Evolutionary conservation across 352 stramenopile genomes (phyloP), one percentile per base, ranked within the genome.

Genomic region (Phytophthora foliorum): DNA sequence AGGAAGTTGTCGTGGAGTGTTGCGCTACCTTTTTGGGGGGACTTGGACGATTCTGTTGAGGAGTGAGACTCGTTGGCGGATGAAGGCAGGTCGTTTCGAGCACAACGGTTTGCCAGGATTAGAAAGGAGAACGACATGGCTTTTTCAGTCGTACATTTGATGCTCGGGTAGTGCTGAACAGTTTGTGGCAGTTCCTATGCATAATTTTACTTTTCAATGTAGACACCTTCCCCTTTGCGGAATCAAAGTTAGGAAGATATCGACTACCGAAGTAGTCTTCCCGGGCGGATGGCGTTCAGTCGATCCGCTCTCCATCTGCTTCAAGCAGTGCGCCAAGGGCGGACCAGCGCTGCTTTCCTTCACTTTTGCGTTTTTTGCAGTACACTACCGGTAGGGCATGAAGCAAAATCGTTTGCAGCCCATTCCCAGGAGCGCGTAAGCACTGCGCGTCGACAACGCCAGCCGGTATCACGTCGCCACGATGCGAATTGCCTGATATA

Each of bases 41-140:
- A 14, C 8, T 34, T n/a, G 34, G 13, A 41, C 13, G 34, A 13
- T n/a, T n/a, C n/a, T 21, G n/a, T 59, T 60, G 57, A 67, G 32
- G 63, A 57, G 14, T 67, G 63, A 50, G 48, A 19, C 52, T 3
- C 38, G 13, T 27, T 22, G 22, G n/a, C 32, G 38, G 2, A 50
- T 17, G 27, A 52, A 38, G 22, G 21, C 36, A 22, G 36, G 57
- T 69, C 34, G 65, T 74, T 74, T 69, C 41, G 11, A 29, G 7
- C 6, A 22, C 49, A 63, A 51, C 64, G 34, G 11, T 14, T 50
- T 67, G 39, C 49, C 49, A 72, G 31, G 56, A 66, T 60, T 67
- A 67, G 59, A 49, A 7, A 17, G 34, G 29, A 31, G 21, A 58
- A 58, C n/a, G n/a, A n/a, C n/a, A 38, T 32, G 32, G 11, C 29